Evolutionary conservation across 495 filamentous ascomycete species (phyloP), one percentile per base, ranked within the genome.

Genomic region (Tuber aestivum): DNA sequence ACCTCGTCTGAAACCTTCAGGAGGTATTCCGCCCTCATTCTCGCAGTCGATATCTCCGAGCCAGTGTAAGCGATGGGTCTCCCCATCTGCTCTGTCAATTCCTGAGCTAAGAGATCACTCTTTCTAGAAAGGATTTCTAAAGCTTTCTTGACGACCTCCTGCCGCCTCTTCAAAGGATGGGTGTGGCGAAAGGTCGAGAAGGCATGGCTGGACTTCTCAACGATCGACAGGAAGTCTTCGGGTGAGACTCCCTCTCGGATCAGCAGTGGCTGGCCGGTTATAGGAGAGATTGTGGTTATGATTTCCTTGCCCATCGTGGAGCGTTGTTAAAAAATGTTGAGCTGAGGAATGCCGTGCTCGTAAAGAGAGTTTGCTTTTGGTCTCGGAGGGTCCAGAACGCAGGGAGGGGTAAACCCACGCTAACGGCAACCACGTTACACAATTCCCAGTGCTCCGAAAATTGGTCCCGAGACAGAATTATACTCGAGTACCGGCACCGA

Each of bases 1-100:
- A 86, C 87, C n/a, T 92, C 90, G 16, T 86, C 86, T 77, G 92
- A 94, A 76, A 97, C 90, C 80, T 92, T 92, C 68, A 95, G 84
- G 50, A 97, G 85, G 83, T 95, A 94, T 78, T 95, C 88, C 72
- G 90, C 92, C 78, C 94, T 87, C 82, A 90, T 91, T 65, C 93
- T 88, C 10, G 94, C 93, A 23, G 94, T 97, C 40, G 87, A 84
- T 76, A 97, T 87, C 84, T 97, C 94, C 79, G 89, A 92, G 27
- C 87, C 87, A 0, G 92, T 91, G 81, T 95, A 97, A 20, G 91
- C 89, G 73, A 97, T 95, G 27, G 94, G 94, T 23, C 94, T 88
- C 72, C 94, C 94, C 94, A 97, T 97, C 85, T 97, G 93, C 85
- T 94, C 91, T 0, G 93, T 97, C 50, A 97, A 84, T 82, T 97